A percentile compares a stretch with the other conserved stretches of the same genome.
Evolutionary conservation across 129 eudicot species (phyloP).

Genomic region (Flaveria sonorensis): DNA sequence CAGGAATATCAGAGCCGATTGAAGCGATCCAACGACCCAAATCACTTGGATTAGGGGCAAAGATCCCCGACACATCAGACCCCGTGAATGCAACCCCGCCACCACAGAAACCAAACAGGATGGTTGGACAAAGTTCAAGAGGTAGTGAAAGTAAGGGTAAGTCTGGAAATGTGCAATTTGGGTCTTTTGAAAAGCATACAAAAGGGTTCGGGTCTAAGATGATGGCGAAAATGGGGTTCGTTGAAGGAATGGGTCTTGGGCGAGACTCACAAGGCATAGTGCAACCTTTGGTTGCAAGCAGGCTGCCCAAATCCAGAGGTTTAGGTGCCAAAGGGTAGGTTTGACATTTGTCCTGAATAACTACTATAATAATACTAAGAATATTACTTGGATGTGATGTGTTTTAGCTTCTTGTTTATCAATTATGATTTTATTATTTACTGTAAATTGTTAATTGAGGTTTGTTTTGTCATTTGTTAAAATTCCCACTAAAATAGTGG

Average conservation of each 20-base stretch:
- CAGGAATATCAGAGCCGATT: slow-evolving; percentile 74
- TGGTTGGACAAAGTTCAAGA: slow-evolving; percentile 30
- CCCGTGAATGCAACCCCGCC: slow-evolving; percentile 30
- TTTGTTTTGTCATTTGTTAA: too few relatives aligned
- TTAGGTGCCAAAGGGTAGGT: slow-evolving; percentile 68
- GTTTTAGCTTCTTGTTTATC: background rate
- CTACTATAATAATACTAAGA: background rate
- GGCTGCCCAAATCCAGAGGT: slow-evolving; percentile 85
- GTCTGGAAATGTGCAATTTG: slow-evolving; percentile 36
- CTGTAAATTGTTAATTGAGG: too few relatives aligned
- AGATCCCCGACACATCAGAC: slow-evolving; percentile 48
- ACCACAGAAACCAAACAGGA: slow-evolving; percentile 32
- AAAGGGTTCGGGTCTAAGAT: slow-evolving; percentile 93
- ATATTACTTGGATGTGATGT: background rate
- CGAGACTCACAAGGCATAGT: slow-evolving; percentile 85
- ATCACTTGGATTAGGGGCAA: slow-evolving; percentile 87
- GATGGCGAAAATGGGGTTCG: slow-evolving; percentile 97
- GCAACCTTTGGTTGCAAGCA: slow-evolving; percentile 68
- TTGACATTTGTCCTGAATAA: background rate
- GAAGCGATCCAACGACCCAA: slow-evolving; percentile 81
- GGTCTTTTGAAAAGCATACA: slow-evolving; percentile 83
- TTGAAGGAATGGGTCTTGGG: slow-evolving; percentile 87
- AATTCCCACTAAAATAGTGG: too few relatives aligned
- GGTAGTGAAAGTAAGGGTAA: slow-evolving; percentile 41
- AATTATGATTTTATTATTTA: background rate